Percentiles rank a stretch among this genome's conserved stretches.
These are phyloP conservation scores for Acacia acuminata DNA, from an alignment of 306 rosid species.

Conservation along the genomic window DNA sequence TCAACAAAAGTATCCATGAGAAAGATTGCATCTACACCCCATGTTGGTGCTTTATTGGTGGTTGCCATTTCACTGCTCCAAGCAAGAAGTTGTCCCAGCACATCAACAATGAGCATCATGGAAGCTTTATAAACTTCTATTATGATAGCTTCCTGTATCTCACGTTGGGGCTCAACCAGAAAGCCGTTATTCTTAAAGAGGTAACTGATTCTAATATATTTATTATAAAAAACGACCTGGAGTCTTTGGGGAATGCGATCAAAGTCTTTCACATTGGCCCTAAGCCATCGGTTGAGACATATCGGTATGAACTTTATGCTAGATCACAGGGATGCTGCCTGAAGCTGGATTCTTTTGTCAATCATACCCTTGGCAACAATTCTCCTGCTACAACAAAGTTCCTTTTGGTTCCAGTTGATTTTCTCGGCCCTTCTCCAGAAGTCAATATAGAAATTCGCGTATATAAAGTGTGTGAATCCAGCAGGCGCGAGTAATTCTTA, in stretches of 20 bases:
- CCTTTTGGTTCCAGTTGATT: slow-evolving; percentile 53
- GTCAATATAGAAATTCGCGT: slow-evolving; percentile 38
- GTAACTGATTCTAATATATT: slow-evolving; percentile 45
- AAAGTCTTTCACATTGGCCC: slow-evolving; percentile 57
- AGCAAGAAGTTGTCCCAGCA: slow-evolving; percentile 39
- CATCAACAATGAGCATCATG: slow-evolving; percentile 25
- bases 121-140: slow-evolving; percentile 39
- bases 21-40: slow-evolving; percentile 41
- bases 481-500: not conserved
- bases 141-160: slow-evolving; percentile 31
- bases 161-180: slow-evolving; percentile 33
- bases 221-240: slow-evolving; percentile 38
- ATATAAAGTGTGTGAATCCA: slow-evolving; percentile 18
- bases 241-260: slow-evolving; percentile 48
- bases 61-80: slow-evolving; percentile 55
- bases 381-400: slow-evolving; percentile 27
- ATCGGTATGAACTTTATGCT: slow-evolving; percentile 52
- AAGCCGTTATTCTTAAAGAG: slow-evolving; percentile 53
- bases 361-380: slow-evolving; percentile 33
- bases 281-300: slow-evolving; percentile 17
- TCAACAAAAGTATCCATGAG: slow-evolving; percentile 58
- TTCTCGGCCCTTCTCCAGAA: slow-evolving; percentile 25
- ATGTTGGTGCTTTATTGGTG: slow-evolving; percentile 50
- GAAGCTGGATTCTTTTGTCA: slow-evolving; percentile 43
- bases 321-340: slow-evolving; percentile 37